Evolutionary conservation across 2,329 filamentous ascomycete genomes (phyloP).

Genomic region (Pseudopyricularia javanii): DNA sequence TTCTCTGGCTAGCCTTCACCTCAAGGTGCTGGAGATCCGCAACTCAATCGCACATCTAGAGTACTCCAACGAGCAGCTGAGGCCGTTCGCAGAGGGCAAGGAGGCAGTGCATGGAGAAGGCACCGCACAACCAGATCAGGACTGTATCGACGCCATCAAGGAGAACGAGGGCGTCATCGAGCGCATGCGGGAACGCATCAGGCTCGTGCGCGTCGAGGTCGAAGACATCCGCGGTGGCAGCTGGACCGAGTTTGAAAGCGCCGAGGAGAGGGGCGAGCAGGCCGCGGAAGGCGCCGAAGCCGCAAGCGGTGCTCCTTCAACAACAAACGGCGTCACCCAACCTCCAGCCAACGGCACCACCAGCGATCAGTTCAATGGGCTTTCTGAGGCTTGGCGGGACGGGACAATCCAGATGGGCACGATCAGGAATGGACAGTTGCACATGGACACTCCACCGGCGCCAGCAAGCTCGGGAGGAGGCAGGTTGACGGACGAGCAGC

Average conservation of each 20-base stretch:
- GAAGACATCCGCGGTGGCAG: constrained; percentile 36
- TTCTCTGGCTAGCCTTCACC: constrained; percentile 52
- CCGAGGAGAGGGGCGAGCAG: constrained; percentile 20
- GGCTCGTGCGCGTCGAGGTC: constrained; percentile 52
- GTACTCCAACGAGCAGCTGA: constrained; percentile 61
- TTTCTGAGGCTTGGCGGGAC: constrained; percentile 41
- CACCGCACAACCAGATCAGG: constrained; percentile 41
- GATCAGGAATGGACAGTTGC: constrained; percentile 36
- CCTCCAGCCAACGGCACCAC: neutral
- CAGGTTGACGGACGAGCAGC: constrained; percentile 44
- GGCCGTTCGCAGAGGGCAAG: constrained; percentile 49
- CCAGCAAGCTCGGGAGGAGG: constrained; percentile 21
- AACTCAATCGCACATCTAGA: constrained; percentile 65
- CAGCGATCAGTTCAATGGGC: constrained; percentile 4
- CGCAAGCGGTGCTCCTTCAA: neutral
- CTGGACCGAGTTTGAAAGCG: constrained; percentile 44
- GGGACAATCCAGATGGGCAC: constrained; percentile 52
- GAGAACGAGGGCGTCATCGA: constrained; percentile 61
- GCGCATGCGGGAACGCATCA: constrained; percentile 55
- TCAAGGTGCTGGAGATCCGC: constrained; percentile 64
- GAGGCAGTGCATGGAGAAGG: constrained; percentile 15
- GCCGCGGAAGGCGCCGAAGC: neutral
- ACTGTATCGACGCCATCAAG: constrained; percentile 61
- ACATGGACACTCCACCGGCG: constrained; percentile 22
- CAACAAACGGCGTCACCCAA: neutral